Evolutionary conservation across 1,284 basidiomycete species (phyloP), one percentile per base, ranked within the genome.

Genomic region (Polyporus tsugae): DNA sequence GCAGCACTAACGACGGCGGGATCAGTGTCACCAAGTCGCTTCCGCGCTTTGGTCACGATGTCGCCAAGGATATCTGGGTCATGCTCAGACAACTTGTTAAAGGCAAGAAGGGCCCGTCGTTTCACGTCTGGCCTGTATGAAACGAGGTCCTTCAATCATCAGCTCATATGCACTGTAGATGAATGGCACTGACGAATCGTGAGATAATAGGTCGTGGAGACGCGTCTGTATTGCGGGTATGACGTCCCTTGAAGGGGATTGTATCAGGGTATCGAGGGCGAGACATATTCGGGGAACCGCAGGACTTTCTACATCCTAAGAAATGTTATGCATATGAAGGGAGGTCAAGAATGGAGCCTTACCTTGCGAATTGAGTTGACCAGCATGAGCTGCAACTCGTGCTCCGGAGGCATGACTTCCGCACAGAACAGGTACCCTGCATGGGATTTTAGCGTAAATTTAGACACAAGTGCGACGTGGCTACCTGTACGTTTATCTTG

Each of bases 281-380:
- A 94, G 83, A 70, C 87, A 90, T 66, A 93, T 89, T 15, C 84
- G 83, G 33, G 87, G 75, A 36, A 86, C 73, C 5, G 82, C 80
- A 2, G 81, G 68, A 69, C 86, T 86, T 76, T 92, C 90, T 42
- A 95, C 75, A 76, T 94, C 91, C 93, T 93, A 66, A 35, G 62
- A 38, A 13, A 62, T n/a, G n/a, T 62, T 42, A 70, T 5, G 61
- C 46, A 66, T 44, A 68, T 63, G 33, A 53, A 9, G 49, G 65
- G 29, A 57, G 22, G 38, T 29, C 70, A 41, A 67, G 62, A 59
- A 22, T 6, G 58, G 13, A 42, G 17, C 63, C 64, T 35, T 72
- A 89, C 92, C 84, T 94, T 94, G 70, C 92, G 89, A 49, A 94
- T 75, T 1, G 93, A 94, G 72, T 95, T 95, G 57, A 95, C 89